A percentile compares a stretch with the other conserved stretches of the same genome.
Evolutionary conservation across 2,329 filamentous ascomycete species (phyloP).

Genomic region (Phialophora macrospora): DNA sequence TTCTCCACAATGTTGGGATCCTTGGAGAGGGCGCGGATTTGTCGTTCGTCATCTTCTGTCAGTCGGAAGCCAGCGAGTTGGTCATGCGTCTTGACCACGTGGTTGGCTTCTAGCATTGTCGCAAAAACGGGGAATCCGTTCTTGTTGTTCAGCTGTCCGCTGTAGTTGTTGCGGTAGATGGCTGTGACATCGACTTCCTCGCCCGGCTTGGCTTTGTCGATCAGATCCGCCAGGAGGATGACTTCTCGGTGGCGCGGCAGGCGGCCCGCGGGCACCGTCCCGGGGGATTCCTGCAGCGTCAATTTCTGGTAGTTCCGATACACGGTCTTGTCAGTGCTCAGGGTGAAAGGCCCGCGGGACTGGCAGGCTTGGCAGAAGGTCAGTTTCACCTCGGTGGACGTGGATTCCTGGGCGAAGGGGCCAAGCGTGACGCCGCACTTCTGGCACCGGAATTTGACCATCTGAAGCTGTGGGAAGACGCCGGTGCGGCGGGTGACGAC

Average conservation of each 20-base stretch:
- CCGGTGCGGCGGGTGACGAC: slow-evolving; percentile 93
- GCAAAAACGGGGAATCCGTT: slow-evolving; percentile 99
- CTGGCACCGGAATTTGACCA: slow-evolving; percentile 95
- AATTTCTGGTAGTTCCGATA: slow-evolving; percentile 99
- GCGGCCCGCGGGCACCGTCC: slow-evolving; percentile 93
- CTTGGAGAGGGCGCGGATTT: slow-evolving; percentile 83
- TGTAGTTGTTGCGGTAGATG: slow-evolving; percentile 97
- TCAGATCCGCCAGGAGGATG: slow-evolving; percentile 93
- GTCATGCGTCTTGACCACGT: slow-evolving; percentile 95
- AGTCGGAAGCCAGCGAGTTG: slow-evolving; percentile 95
- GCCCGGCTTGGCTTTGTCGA: slow-evolving; percentile 93
- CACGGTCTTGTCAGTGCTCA: slow-evolving; percentile 97
- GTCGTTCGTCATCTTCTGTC: slow-evolving; percentile 90
- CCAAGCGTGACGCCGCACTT: slow-evolving; percentile 92
- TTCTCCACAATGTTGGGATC: slow-evolving; percentile 93
- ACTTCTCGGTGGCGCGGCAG: slow-evolving; percentile 92
- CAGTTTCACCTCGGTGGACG: slow-evolving; percentile 90
- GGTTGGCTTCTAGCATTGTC: slow-evolving; percentile 95
- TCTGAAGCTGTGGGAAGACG: slow-evolving; percentile 97
- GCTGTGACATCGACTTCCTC: slow-evolving; percentile 98
- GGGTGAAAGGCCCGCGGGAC: slow-evolving; percentile 87
- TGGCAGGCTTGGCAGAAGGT: slow-evolving; percentile 97
- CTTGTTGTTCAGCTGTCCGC: slow-evolving; percentile 95
- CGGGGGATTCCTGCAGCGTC: slow-evolving; percentile 94
- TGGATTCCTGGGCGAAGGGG: slow-evolving; percentile 93